Evolutionary conservation across 768 basidiomycete genomes (phyloP), one percentile per base, ranked within the genome.

Genomic region (Pleurotus tuoliensis): DNA sequence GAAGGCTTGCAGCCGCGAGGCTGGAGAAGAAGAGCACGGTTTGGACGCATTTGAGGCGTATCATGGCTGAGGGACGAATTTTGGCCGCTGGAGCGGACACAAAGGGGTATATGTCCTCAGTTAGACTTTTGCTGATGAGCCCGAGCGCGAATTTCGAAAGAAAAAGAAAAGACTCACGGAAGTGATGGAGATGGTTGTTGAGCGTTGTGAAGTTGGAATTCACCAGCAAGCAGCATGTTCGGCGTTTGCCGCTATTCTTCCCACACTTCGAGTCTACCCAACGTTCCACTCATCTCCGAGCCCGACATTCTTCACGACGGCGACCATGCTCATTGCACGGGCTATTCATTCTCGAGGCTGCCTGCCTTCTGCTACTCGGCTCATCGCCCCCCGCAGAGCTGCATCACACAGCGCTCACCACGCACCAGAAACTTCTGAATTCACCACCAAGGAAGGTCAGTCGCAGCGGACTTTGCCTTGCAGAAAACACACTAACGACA

Each of bases 371-470:
- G 55, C 63, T 37, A 58, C 59, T 12, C 47, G 54, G 45, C 45
- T 69, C 71, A 73, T 57, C 75, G 76, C 4, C 76, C 77, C 34
- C 75, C 79, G n/a, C 63, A 75, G 58, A 65, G 72, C 54, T 68
- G 75, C 63, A 69, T 59, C 62, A 34, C 30, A 34, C 30, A 34
- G 30, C 77, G 55, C 74, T 82, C 57, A 69, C 77, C 46, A 67
- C 73, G 54, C 69, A 72, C 61, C 71, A 76, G 67, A 67, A 56
- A 64, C 70, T 30, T 71, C 76, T 16, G 73, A 78, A 6, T 83
- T 84, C 66, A 34, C 30, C 30, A 34, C 75, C 79, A 18, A 72
- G 74, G 88, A 91, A 80, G 81, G 89, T 86, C 56, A 52, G 78
- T 61, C n/a, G 24, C 27, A 34, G 12, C 11, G 2, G 41, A 44